A percentile compares a stretch with the other conserved stretches of the same genome.
phyloP scores from a whole-genome alignment of 148 eudicot genomes.

The Camellia japonica region DNA sequence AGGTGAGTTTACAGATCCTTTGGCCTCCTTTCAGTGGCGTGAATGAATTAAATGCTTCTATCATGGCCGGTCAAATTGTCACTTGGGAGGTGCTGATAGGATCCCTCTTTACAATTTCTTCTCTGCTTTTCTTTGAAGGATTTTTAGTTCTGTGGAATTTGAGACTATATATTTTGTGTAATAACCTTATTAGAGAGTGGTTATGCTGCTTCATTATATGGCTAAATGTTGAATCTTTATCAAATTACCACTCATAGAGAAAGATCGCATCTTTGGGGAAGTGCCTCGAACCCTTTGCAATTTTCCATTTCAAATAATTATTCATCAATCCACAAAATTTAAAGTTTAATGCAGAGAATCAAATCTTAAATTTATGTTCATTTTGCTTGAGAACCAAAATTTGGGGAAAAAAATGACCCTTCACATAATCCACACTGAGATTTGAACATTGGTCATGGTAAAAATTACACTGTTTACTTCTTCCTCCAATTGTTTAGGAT shows the following conservation, averaged over 20 bases:
- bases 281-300: background rate
- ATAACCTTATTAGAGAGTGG: background rate
- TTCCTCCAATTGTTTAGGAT: background rate
- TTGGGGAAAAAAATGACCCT: background rate
- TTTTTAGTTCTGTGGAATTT: background rate
- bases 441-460: background rate
- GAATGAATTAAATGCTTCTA: background rate
- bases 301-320: background rate
- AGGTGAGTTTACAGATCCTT: conserved; percentile 41
- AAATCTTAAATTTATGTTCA: background rate
- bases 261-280: background rate
- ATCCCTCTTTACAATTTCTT: background rate
- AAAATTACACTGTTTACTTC: background rate
- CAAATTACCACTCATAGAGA: background rate
- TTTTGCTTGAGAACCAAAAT: background rate
- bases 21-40: conserved; percentile 1
- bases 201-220: background rate
- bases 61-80: conserved; percentile 1
- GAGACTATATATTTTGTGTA: background rate
- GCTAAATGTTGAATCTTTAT: background rate
- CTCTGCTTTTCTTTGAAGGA: conserved; percentile 5
- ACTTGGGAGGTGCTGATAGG: background rate
- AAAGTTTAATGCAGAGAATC: background rate
- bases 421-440: background rate
- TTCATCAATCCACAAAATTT: background rate